Evolutionary conservation across 176 grass and related monocot genomes (phyloP).

Genomic region (Aegilops bicornis): DNA sequence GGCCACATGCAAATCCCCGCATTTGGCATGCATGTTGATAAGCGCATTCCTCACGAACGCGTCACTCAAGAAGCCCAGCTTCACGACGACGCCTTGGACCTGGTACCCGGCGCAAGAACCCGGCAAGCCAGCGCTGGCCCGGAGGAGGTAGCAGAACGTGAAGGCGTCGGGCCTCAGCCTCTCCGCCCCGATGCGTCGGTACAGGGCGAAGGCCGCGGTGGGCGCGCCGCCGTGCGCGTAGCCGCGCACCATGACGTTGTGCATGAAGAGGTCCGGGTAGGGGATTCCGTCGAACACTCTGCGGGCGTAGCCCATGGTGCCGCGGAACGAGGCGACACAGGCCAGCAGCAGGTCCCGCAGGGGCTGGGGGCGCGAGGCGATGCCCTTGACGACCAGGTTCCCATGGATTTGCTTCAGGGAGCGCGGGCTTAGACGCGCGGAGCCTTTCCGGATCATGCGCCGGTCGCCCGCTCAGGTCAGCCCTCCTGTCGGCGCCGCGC

Average conservation of each 20-base stretch:
- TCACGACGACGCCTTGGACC: constrained; percentile 36
- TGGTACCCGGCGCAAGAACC: constrained; percentile 15
- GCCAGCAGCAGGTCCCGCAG: constrained; percentile 34
- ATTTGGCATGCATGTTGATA: constrained; percentile 45
- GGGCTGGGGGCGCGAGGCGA: background rate
- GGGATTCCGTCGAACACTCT: constrained; percentile 47
- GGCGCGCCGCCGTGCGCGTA: constrained; percentile 11
- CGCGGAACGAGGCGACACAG: background rate
- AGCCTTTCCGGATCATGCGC: constrained; percentile 39
- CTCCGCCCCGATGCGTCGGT: background rate
- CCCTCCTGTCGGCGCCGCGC: no score
- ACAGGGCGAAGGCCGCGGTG: constrained; percentile 4
- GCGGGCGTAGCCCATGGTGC: constrained; percentile 43
- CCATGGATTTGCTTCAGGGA: constrained; percentile 41
- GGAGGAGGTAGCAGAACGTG: constrained; percentile 48
- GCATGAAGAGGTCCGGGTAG: constrained; percentile 49
- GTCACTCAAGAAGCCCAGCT: constrained; percentile 36
- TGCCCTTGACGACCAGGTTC: constrained; percentile 32
- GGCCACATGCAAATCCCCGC: constrained; percentile 31
- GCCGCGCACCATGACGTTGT: constrained; percentile 43
- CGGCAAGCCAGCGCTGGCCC: constrained; percentile 16
- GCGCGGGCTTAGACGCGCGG: constrained; percentile 26
- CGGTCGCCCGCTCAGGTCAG: no score
- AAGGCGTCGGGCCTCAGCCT: constrained; percentile 30
- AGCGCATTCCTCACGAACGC: constrained; percentile 42